Evolutionary conservation across 1,139 yeast genomes (phyloP), one percentile per base, ranked within the genome.

Genomic region (Candida mesenterica): DNA sequence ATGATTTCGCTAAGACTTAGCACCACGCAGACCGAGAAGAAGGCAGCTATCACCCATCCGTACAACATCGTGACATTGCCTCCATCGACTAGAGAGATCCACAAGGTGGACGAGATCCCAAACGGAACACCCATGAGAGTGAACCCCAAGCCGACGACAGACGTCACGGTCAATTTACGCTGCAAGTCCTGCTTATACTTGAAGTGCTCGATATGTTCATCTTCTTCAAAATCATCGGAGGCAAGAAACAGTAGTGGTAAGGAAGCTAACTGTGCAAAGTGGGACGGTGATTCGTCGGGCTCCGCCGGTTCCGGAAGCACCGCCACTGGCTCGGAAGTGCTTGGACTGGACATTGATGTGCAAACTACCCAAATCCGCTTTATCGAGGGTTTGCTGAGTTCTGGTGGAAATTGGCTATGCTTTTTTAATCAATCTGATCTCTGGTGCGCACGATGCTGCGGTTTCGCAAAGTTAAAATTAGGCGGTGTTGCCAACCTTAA

Each of bases 111-210:
- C 4, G 87, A 77, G 49, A 83, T 68, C 1, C 90, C 89, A 53
- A 83, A 72, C 0, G 89, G 90, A 0, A 85, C 89, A 15, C 86
- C 85, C 90, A 83, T 82, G 17, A 83, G 59, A 2, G 88, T 79
- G 52, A 82, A 82, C 1, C 92, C 89, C 19, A 83, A 60, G 2
- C 90, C 92, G 29, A 83, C 75, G 24, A 83, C 77, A 0, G 88
- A 79, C 0, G 78, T 66, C 2, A 82, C 83, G 1, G 85, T 73
- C 40, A 82, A 65, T 42, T 81, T 79, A 45, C 85, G 68, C 40
- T 77, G 79, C 40, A 83, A 62, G 34, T 79, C 83, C 50, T 82
- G 88, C 44, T 81, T 80, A 53, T 83, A 83, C 38, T 77, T 75
- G 63, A 82, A 82, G 50, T 79, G 84, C 45, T 82, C 88, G 10